phyloP scores from a whole-genome alignment of 192 early-diverging fungal species.

The Umbelopsis isabellina region DNA sequence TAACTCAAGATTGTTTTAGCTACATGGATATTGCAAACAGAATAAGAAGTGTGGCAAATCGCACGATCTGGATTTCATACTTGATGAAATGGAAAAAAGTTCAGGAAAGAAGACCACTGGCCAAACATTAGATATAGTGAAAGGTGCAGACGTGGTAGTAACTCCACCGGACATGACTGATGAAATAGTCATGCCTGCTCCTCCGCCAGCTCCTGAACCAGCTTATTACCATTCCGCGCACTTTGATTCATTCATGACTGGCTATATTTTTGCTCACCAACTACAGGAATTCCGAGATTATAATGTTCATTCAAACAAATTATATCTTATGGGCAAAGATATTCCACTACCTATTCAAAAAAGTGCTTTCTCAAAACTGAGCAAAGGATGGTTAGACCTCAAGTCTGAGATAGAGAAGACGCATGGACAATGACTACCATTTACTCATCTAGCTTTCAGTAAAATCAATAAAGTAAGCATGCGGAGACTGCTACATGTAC shows the following conservation, averaged over 20 bases:
- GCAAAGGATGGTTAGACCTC: constrained; percentile 31
- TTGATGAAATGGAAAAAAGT: constrained; percentile 64
- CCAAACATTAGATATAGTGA: background rate
- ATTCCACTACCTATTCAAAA: constrained; percentile 68
- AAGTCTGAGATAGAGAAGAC: background rate
- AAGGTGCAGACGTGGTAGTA: constrained; percentile 7
- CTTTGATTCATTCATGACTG: constrained; percentile 98
- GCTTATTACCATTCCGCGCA: constrained; percentile 83
- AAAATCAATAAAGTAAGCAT: too few species aligned
- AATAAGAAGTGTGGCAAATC: constrained; percentile 69
- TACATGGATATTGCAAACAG: constrained; percentile 77
- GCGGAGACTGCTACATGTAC: too few species aligned
- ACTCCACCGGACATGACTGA: constrained; percentile 24
- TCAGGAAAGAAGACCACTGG: constrained; percentile 24
- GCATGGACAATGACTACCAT: too few species aligned
- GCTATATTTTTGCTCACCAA: constrained; percentile 75
- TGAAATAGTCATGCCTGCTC: constrained; percentile 9
- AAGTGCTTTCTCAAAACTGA: constrained; percentile 63
- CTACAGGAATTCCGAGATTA: constrained; percentile 30
- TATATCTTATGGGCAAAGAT: constrained; percentile 86
- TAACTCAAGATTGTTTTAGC: constrained; percentile 43
- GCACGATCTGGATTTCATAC: constrained; percentile 88
- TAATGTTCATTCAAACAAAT: constrained; percentile 67
- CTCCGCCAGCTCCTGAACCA: background rate
- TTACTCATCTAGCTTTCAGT: too few species aligned